A percentile compares a stretch with the other conserved stretches of the same genome.
Conservation (phyloP, 345 rosid genomes). For the Gossypioides kirkii region DNA sequence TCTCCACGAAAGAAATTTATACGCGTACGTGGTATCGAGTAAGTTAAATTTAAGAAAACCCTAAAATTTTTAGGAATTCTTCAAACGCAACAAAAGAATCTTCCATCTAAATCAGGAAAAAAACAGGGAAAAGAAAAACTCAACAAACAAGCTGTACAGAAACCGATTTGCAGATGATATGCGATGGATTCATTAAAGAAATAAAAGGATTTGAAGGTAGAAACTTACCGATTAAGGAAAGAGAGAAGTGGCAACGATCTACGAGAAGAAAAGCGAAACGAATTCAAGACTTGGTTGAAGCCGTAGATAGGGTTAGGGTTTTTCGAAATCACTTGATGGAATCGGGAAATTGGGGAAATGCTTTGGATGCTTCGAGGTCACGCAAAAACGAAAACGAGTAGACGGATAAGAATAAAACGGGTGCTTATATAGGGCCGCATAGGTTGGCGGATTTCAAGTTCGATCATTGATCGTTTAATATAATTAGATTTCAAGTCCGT, state of each 20-base stretch:
- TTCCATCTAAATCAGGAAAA: too few relatives aligned
- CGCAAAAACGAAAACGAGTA: background rate
- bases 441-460: slow-evolving; percentile 25
- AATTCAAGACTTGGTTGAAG: background rate
- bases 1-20: background rate
- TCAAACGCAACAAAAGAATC: too few relatives aligned
- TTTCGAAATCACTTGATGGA: background rate
- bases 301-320: slow-evolving; percentile 14
- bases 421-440: background rate
- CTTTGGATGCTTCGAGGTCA: background rate
- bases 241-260: background rate
- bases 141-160: background rate
- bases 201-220: background rate
- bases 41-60: background rate
- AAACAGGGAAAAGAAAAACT: background rate
- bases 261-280: background rate
- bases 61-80: background rate
- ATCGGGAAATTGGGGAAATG: background rate
- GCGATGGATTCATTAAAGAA: background rate
- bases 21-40: background rate
- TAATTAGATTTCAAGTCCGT: slow-evolving; percentile 28
- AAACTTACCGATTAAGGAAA: background rate
- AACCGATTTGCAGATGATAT: background rate
- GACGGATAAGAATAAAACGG: too few relatives aligned
- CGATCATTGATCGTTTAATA: background rate